Conservation (phyloP, 1,139 yeast genomes). For the Hansenula anomala region DNA sequence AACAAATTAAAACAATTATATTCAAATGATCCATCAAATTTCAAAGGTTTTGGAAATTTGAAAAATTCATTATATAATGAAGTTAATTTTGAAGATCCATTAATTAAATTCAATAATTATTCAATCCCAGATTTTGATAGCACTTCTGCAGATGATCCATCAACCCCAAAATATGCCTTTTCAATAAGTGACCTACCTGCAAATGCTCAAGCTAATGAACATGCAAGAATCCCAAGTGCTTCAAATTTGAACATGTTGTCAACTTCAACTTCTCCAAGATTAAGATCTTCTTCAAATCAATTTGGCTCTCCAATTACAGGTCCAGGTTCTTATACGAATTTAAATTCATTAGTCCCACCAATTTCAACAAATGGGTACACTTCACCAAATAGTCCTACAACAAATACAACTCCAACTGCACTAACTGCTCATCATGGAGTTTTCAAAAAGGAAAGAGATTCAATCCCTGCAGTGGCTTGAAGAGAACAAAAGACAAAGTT, state of each 20-base stretch:
- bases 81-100: slow-evolving; percentile 8
- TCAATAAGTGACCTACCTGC: slow-evolving; percentile 9
- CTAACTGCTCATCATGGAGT: not conserved
- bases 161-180: slow-evolving; percentile 9
- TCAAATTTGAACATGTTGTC: not conserved
- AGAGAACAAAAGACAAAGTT: no score
- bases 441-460: not conserved
- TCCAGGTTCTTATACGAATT: not conserved
- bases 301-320: not conserved
- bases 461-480: not conserved
- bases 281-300: slow-evolving; percentile 1
- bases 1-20: slow-evolving; percentile 10
- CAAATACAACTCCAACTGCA: not conserved
- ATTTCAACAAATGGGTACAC: not conserved
- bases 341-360: not conserved
- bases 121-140: slow-evolving; percentile 1
- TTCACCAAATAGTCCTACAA: not conserved
- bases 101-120: slow-evolving; percentile 1
- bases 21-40: not conserved
- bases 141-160: no score
- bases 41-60: slow-evolving; percentile 15
- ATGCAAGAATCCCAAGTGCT: slow-evolving; percentile 1
- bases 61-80: slow-evolving; percentile 7
- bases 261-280: not conserved
- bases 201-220: not conserved